Conservation (phyloP, 768 basidiomycete genomes). For the Rhizopogon vulgaris region DNA sequence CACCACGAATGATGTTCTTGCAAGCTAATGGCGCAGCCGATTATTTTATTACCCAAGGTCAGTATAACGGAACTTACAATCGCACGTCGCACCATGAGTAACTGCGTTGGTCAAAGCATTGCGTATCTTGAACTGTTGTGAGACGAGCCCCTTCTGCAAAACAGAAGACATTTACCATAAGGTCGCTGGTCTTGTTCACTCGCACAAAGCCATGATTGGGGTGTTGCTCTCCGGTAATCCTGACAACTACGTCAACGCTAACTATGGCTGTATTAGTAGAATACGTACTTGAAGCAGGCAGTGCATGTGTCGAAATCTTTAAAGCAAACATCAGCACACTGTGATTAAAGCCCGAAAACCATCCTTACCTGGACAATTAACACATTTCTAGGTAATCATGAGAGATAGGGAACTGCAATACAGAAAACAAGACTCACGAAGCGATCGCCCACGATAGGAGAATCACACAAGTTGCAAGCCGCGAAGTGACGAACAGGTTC, state of each 20-base stretch:
- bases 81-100: constrained; percentile 55
- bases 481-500: constrained; percentile 50
- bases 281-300: constrained; percentile 57
- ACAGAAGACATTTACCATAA: constrained; percentile 41
- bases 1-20: constrained; percentile 44
- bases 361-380: constrained; percentile 49
- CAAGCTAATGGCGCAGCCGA: constrained; percentile 31
- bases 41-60: too few relatives aligned
- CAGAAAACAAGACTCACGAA: constrained; percentile 46
- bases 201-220: constrained; percentile 71
- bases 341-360: not conserved
- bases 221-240: constrained; percentile 68
- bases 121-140: constrained; percentile 20
- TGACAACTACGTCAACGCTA: constrained; percentile 16
- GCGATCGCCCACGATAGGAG: constrained; percentile 59
- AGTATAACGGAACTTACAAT: constrained; percentile 28
- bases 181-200: constrained; percentile 45
- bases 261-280: not conserved
- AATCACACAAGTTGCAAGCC: constrained; percentile 73
- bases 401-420: constrained; percentile 1
- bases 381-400: constrained; percentile 58
- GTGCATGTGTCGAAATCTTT: constrained; percentile 73
- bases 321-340: constrained; percentile 4
- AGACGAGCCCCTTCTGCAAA: not conserved
- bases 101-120: constrained; percentile 14